Evolutionary conservation across 2,329 filamentous ascomycete species (phyloP).

Genomic region (Conoideocrella luteorostrata): DNA sequence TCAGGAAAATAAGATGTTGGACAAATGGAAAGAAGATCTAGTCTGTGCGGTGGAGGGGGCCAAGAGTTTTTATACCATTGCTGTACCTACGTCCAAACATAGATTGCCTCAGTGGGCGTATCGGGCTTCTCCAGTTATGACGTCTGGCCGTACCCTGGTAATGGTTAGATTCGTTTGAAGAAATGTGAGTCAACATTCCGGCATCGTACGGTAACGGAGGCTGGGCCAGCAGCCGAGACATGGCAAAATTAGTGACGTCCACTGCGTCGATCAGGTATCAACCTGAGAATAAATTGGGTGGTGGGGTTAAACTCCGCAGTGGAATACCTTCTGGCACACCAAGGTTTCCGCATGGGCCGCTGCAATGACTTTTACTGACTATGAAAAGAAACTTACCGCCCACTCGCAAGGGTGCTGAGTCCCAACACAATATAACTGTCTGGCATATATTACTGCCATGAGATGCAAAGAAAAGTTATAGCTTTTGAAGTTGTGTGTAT

Average conservation of each 20-base stretch:
- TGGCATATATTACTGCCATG: background rate
- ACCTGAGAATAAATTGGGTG: background rate
- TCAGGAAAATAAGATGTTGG: background rate
- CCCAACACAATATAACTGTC: background rate
- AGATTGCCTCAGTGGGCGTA: background rate
- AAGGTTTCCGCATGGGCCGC: too few species aligned
- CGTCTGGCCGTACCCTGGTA: background rate
- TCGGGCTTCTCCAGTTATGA: background rate
- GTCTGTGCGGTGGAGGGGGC: background rate
- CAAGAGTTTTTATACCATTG: background rate
- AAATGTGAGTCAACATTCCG: background rate
- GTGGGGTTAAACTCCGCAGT: background rate
- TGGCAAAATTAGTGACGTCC: background rate
- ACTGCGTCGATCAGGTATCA: background rate
- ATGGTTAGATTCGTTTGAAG: background rate
- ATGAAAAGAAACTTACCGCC: too few species aligned
- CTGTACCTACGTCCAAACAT: background rate
- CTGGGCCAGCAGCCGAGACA: background rate
- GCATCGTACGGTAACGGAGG: background rate
- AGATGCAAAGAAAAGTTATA: background rate
- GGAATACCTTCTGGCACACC: background rate
- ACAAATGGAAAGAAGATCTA: background rate
- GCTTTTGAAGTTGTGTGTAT: background rate
- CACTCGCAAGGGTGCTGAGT: too few species aligned
- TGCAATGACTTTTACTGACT: too few species aligned